Base-by-base conservation (phyloP, 176 grass and related monocot genomes). In the Oryza nivara region DNA sequence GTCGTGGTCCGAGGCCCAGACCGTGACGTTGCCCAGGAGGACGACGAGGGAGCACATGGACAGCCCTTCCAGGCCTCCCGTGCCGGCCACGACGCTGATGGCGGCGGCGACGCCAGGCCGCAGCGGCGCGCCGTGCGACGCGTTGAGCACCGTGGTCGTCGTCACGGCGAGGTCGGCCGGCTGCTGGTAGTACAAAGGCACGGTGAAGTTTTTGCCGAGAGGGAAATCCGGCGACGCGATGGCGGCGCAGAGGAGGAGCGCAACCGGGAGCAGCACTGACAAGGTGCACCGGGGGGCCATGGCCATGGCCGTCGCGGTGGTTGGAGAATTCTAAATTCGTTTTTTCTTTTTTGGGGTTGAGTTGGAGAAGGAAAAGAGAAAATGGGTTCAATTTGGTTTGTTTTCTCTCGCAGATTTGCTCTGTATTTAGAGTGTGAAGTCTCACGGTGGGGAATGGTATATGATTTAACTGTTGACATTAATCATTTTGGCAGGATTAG, bases 11-110 rank as follows among this genome's bases (percentile, higher is more conserved):
- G 88, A 89, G 35, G 83, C 72, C 88, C 88, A 89, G 72, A 82
- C 78, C 77, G 68, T 85, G 67, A 90, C 84, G 69, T 88, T 71
- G 19, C 85, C 88, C 4, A 90, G 44, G 44, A 88, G 74, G 71
- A 88, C 82, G 6, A 77, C 83, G 54, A 89, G 17, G 6, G 66
- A 85, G 67, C 88, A 89, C 72, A 51, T 22, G 88, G 34, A 82
- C 19, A 63, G 1, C 0, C n/a, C n/a, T 22, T 23, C 20, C 20
- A 23, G 22, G 58, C 54, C 54, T 25, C 73, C 67, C 5, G 45
- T 80, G 9, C 41, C 41, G 72, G 72, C 73, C 88, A 86, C 30
- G 51, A 75, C 54, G 72, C 67, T 85, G 54, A 89, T 45, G 23
- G 83, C 78, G 0, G 73, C 83, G 19, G n/a, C 19, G 67, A 89